Evolutionary conservation across 257 asterid species (phyloP).

Genomic region (Thymus quinquecostatus): DNA sequence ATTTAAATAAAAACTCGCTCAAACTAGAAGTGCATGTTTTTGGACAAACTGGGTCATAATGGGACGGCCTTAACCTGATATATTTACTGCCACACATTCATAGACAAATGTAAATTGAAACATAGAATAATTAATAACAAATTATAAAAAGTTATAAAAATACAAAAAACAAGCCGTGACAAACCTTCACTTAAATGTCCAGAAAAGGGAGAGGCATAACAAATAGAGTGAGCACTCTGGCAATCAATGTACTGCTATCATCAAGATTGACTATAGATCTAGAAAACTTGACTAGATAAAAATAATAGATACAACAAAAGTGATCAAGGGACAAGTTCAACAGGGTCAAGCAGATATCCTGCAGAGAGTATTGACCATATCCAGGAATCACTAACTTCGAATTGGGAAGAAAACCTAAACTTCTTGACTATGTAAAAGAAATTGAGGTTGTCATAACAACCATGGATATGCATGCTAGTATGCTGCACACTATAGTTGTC

Average conservation of each 20-base stretch:
- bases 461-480: conserved; percentile 12
- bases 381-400: not conserved
- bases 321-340: conserved; percentile 8
- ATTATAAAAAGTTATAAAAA: no score
- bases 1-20: no score
- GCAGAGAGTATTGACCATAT: not conserved
- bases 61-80: no score
- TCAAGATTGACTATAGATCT: conserved; percentile 16
- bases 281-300: not conserved
- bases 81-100: no score
- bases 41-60: no score
- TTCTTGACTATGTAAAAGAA: conserved; percentile 10
- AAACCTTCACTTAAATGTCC: no score
- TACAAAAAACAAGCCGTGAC: no score
- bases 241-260: conserved; percentile 7
- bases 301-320: conserved; percentile 2
- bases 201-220: not conserved
- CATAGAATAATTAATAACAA: no score
- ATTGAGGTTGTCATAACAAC: conserved; percentile 13
- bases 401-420: conserved; percentile 21
- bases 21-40: no score
- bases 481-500: not conserved
- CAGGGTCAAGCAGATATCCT: conserved; percentile 8
- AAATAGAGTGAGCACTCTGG: not conserved
- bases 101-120: no score